A percentile compares a stretch with the other conserved stretches of the same genome.
Conservation (phyloP, 139 green algal genomes). For the Coccomyxa sp. region DNA sequence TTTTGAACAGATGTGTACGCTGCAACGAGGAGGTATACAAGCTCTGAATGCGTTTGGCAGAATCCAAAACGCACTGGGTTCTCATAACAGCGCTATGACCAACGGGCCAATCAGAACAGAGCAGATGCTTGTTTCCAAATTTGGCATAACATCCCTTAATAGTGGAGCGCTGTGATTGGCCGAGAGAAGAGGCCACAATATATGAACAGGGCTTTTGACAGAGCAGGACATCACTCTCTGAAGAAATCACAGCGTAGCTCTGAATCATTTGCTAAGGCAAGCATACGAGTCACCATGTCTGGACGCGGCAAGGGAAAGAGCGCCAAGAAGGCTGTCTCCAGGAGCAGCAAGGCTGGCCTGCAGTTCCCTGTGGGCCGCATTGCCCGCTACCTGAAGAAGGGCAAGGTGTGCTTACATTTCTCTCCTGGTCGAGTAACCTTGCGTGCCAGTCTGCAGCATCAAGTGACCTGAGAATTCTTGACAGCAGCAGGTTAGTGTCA, state of each 20-base stretch:
- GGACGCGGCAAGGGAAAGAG: slow-evolving; percentile 68
- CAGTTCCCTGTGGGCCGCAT: slow-evolving; percentile 88
- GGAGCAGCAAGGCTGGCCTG: slow-evolving; percentile 82
- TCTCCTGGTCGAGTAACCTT: too few relatives aligned
- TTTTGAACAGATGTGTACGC: too few relatives aligned
- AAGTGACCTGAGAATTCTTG: too few relatives aligned
- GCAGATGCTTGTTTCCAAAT: neutral
- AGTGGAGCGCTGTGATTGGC: neutral
- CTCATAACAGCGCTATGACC: neutral
- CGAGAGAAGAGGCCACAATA: neutral
- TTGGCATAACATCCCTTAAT: neutral
- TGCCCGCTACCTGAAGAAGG: slow-evolving; percentile 80
- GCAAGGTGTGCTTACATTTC: slow-evolving; percentile 36
- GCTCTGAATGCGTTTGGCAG: too few relatives aligned
- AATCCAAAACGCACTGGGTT: too few relatives aligned
- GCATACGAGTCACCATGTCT: slow-evolving; percentile 51
- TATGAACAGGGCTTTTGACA: neutral
- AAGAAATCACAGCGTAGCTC: neutral
- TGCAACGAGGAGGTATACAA: too few relatives aligned
- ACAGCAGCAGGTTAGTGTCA: too few relatives aligned
- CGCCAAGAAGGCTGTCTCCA: slow-evolving; percentile 75
- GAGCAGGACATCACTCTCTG: neutral
- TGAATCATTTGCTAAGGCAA: neutral
- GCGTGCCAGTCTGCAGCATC: too few relatives aligned
- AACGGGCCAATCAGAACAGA: neutral